phyloP scores from a whole-genome alignment of 768 basidiomycete genomes.

The Clavaria fumosa region DNA sequence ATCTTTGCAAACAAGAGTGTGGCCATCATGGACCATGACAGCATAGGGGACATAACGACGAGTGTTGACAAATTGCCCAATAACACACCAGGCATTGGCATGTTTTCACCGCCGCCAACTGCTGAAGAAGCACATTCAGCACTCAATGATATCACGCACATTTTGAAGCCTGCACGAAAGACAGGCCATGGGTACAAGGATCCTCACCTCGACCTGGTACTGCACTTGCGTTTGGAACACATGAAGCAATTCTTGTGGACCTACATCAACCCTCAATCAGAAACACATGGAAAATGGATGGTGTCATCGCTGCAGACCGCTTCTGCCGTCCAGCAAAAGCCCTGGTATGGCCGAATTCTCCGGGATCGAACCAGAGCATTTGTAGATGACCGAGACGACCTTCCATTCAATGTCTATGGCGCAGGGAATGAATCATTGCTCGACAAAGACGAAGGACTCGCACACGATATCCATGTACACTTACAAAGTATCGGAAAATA shows the following conservation, averaged over 20 bases:
- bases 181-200: neutral
- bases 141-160: neutral
- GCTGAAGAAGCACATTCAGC: neutral
- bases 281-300: neutral
- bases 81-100: too few species aligned
- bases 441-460: conserved; percentile 15
- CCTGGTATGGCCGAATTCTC: conserved; percentile 6
- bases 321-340: neutral
- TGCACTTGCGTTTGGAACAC: neutral
- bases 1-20: too few species aligned
- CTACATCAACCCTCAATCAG: neutral
- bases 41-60: too few species aligned
- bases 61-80: too few species aligned
- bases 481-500: conserved; percentile 12
- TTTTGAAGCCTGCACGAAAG: neutral
- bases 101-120: neutral
- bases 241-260: neutral
- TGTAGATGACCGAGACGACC: conserved; percentile 10
- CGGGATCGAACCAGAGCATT: conserved; percentile 11
- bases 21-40: too few species aligned
- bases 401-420: conserved; percentile 13
- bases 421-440: conserved; percentile 10
- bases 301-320: neutral
- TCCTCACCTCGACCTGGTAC: neutral
- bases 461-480: conserved; percentile 11